Evolutionary conservation across 106 monocot genomes (phyloP), one percentile per base, ranked within the genome.

Genomic region (Platanthera zijinensis): DNA sequence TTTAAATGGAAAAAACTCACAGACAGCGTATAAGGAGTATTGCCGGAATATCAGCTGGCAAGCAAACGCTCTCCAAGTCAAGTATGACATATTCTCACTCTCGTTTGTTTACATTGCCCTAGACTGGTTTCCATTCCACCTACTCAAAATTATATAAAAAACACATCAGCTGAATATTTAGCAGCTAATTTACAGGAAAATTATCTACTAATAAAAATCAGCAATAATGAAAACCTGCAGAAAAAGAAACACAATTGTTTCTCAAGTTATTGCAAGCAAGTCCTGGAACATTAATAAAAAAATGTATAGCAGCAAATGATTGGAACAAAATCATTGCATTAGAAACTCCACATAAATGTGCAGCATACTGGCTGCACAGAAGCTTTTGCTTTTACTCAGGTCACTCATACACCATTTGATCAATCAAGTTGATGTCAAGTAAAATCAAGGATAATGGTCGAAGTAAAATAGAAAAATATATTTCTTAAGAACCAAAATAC

Each of bases 1-100:
- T 3, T 8, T 57, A 9, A 25, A 52, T 8, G 51, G 8, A 1
- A 73, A 25, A 22, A 17, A 86, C 90, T 85, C 77, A 90, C 90
- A 71, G 90, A 90, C 22, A 90, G 83, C 15, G 75, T 74, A 88
- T 83, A 90, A 1, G 90, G 78, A 76, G 83, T 77, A 75, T 84
- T 84, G 87, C 75, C 25, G 83, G 85, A 57, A 90, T 83, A 75
- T 87, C 85, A 2, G 75, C 71, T 75, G 77, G 79, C 57, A 83
- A 63, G 66, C 83, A 90, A 48, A 79, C 83, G 61, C 82, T 80
- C 52, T 82, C 83, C 69, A 90, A 80, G 52, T 90, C 90, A 57
- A 90, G 85, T 15, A 90, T 74, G 10, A 90, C 48, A 80, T 77
- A 84, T 54, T 90, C 87, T 90, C 81, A 46, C 69, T 59, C 21